Evolutionary conservation across 345 rosid species (phyloP), one percentile per base, ranked within the genome.

Genomic region (Noccaea bulbosa): DNA sequence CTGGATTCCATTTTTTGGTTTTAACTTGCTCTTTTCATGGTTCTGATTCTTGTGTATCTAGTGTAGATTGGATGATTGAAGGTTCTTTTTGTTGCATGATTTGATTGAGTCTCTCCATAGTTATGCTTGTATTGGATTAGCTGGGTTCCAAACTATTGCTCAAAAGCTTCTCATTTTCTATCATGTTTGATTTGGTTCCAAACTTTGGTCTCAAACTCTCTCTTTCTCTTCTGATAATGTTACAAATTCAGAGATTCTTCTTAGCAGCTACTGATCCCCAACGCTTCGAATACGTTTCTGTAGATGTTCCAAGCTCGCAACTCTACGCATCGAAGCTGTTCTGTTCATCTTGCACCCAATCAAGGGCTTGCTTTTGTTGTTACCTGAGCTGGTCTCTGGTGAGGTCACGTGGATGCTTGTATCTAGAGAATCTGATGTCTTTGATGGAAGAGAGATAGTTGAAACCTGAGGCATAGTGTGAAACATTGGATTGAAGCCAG

Each of bases 271-370:
- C 79, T 79, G 14, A 60, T 72, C 24, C 48, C 78, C 73, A 61
- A 68, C 83, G 6, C 91, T 86, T 22, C 90, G 80, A 40, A 91
- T 93, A 72, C 86, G 83, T 78, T 93, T 91, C 74, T 94, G 97
- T 78, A 91, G 72, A 76, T 84, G 93, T 82, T 94, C 97, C 82
- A 93, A 84, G 83, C 96, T 93, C 49, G 88, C 90, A 62, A 94
- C 93, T 82, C 95, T 80, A 59, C 72, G 91, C 86, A 93, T 33
- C 7, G 97, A 91, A 72, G 82, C 78, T 41, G 97, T 75, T 71
- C 83, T 77, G 48, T 79, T 89, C 62, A 83, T 78, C 79, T 88
- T 93, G 83, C 79, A 81, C 14, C 83, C 85, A 1, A 55, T 16
- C 75, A 69, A 62, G 5, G 32, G 53, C 61, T 75, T 76, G 71